Conservation (phyloP, 306 rosid genomes). For the Neltuma alba region DNA sequence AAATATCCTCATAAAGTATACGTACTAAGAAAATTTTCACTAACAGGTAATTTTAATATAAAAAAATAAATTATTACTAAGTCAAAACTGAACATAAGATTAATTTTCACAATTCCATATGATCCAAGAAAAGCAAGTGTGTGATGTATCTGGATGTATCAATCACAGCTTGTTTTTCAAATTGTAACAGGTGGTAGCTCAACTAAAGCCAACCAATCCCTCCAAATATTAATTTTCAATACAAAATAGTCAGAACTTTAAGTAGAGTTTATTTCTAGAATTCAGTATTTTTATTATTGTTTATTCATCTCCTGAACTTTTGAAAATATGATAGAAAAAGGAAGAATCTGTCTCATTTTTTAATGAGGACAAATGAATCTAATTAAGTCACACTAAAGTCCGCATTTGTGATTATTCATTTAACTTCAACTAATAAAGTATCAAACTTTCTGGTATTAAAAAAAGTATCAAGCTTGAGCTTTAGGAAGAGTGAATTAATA, state of each 20-base stretch:
- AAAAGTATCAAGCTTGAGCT: constrained; percentile 12
- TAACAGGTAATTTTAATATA: too few species aligned
- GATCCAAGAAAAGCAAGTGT: too few species aligned
- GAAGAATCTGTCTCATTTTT: constrained; percentile 49
- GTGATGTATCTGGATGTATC: too few species aligned
- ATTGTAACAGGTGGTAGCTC: constrained; percentile 19
- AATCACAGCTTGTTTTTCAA: neutral
- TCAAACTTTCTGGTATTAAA: too few species aligned
- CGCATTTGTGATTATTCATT: constrained; percentile 30
- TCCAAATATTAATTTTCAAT: neutral
- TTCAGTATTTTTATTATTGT: neutral
- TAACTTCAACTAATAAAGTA: constrained; percentile 44
- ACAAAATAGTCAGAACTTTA: neutral
- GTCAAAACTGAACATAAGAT: too few species aligned
- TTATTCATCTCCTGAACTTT: neutral
- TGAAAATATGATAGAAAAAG: neutral
- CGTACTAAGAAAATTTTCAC: too few species aligned
- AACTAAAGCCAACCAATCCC: constrained; percentile 23
- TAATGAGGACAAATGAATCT: constrained; percentile 55
- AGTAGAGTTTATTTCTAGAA: neutral
- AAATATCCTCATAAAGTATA: too few species aligned
- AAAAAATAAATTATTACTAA: too few species aligned
- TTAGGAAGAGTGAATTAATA: neutral
- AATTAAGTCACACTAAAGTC: constrained; percentile 42
- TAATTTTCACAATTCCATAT: too few species aligned